A percentile compares a stretch with the other conserved stretches of the same genome.
phyloP scores from a whole-genome alignment of 352 stramenopile genomes.

The Globisporangium emineosum region DNA sequence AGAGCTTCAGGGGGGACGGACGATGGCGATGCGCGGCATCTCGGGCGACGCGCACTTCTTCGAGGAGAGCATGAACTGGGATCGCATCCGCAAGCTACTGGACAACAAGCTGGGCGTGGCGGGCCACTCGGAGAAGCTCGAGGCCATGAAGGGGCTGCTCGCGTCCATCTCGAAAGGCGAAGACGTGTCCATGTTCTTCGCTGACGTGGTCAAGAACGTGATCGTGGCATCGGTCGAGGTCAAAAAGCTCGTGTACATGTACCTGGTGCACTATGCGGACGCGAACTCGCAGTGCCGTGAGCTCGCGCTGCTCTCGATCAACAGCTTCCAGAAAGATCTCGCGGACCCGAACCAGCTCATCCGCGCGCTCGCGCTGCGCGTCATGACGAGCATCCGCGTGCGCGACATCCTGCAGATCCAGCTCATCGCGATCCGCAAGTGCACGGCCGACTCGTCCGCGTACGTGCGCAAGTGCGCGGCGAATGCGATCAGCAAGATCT shows the following conservation, averaged over 20 bases:
- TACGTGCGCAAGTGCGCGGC: conserved; percentile 98
- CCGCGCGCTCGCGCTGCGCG: conserved; percentile 90
- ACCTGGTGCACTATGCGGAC: conserved; percentile 98
- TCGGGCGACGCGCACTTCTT: conserved; percentile 96
- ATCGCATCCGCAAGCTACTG: conserved; percentile 83
- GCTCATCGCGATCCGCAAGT: conserved; percentile 94
- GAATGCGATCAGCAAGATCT: conserved; percentile 96
- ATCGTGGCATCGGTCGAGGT: conserved; percentile 95
- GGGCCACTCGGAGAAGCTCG: conserved; percentile 87
- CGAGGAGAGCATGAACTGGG: conserved; percentile 94
- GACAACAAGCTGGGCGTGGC: conserved; percentile 88
- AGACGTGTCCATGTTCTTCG: conserved; percentile 97
- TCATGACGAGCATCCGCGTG: conserved; percentile 98
- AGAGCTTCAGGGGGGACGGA: no score
- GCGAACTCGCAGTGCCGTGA: conserved; percentile 94
- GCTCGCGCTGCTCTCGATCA: conserved; percentile 96
- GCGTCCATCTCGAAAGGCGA: conserved; percentile 97
- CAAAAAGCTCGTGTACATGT: conserved; percentile 99
- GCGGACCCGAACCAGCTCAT: conserved; percentile 94
- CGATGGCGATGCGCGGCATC: conserved; percentile 61
- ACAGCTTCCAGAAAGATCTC: conserved; percentile 98
- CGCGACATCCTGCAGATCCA: conserved; percentile 99
- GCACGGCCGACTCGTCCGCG: conserved; percentile 88
- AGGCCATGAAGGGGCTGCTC: conserved; percentile 98
- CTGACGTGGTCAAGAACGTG: conserved; percentile 96